Conservation (phyloP, 1,284 basidiomycete genomes). For the Papiliotrema laurentii region DNA sequence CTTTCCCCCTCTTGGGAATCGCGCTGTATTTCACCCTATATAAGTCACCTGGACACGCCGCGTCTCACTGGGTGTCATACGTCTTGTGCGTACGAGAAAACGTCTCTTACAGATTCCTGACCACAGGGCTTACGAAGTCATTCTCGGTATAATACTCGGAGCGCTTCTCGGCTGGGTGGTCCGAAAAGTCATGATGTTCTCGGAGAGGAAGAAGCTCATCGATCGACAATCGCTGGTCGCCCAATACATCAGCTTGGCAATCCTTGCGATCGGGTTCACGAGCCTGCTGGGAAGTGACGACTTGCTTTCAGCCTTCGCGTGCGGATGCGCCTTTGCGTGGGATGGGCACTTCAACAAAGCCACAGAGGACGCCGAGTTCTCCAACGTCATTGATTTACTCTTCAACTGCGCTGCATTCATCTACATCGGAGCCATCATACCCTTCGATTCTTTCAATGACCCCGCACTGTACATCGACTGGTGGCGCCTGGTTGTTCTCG, state of each 20-base stretch:
- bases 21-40: constrained; percentile 84
- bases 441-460: constrained; percentile 72
- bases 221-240: constrained; percentile 93
- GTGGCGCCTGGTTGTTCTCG: constrained; percentile 77
- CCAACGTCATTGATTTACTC: constrained; percentile 80
- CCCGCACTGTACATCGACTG: constrained; percentile 64
- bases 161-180: constrained; percentile 73
- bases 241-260: constrained; percentile 76
- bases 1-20: constrained; percentile 90
- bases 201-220: constrained; percentile 80
- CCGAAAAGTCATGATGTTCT: constrained; percentile 93
- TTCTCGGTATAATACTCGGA: constrained; percentile 76
- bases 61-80: constrained; percentile 67
- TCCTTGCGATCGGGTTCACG: constrained; percentile 75
- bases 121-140: constrained; percentile 62
- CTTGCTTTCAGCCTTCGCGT: constrained; percentile 87
- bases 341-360: constrained; percentile 97
- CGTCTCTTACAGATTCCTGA: constrained; percentile 4
- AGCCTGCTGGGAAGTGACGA: constrained; percentile 90
- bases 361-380: constrained; percentile 92
- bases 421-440: constrained; percentile 92
- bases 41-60: constrained; percentile 59
- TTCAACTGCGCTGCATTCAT: constrained; percentile 90
- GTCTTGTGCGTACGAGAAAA: constrained; percentile 55
- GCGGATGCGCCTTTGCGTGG: constrained; percentile 96